Conservation (phyloP, 2,329 filamentous ascomycete species). For the Trichoderma brevicompactum region DNA sequence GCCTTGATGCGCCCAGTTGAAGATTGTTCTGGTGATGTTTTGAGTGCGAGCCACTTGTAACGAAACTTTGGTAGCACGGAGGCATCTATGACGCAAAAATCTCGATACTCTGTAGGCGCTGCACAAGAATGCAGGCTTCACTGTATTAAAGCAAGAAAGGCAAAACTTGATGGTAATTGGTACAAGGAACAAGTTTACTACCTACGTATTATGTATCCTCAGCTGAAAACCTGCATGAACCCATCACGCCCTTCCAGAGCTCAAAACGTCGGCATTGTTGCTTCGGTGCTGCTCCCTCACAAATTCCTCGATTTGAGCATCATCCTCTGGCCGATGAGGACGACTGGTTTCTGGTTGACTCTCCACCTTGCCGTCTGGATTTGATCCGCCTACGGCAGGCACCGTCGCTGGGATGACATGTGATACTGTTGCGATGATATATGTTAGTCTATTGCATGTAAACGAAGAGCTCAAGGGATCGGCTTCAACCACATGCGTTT, state of each 20-base stretch:
- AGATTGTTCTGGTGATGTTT: background rate
- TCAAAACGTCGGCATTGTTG: conserved; percentile 34
- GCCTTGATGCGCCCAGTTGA: background rate
- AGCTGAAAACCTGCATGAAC: no score
- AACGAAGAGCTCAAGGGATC: background rate
- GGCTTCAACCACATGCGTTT: background rate
- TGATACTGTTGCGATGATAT: conserved; percentile 40
- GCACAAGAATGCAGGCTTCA: background rate
- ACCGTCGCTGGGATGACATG: conserved; percentile 50
- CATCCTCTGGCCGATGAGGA: conserved; percentile 52
- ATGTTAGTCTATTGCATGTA: background rate
- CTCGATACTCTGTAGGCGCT: background rate
- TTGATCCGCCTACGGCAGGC: conserved; percentile 47
- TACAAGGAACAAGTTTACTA: background rate
- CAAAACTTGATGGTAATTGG: background rate
- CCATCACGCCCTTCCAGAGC: background rate
- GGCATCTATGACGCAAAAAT: background rate
- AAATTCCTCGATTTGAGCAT: conserved; percentile 57
- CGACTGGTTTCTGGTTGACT: conserved; percentile 37
- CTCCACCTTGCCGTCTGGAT: conserved; percentile 36
- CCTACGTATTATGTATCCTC: no score
- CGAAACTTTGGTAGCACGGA: background rate
- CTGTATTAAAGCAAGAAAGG: background rate
- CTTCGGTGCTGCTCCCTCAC: conserved; percentile 58
- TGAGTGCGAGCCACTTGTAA: no score